These are phyloP conservation scores for Crithidia mellificae DNA, from an alignment of 208 protist genomes.

Conservation along the genomic window DNA sequence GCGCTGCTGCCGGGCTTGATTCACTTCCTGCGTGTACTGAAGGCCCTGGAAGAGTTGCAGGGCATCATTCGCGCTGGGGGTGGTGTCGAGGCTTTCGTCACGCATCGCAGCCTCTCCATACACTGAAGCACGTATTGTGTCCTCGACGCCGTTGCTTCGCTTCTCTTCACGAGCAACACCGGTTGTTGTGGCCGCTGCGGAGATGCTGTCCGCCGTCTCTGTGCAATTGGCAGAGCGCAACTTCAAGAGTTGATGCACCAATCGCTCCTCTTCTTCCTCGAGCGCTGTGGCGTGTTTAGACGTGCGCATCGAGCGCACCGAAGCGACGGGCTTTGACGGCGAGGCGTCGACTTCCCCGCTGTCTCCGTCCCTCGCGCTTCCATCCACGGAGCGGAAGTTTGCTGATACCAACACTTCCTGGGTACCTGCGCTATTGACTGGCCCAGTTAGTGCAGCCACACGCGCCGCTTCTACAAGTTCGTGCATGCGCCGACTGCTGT, in stretches of 20 bases:
- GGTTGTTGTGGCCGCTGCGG: no score
- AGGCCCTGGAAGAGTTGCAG: conserved; percentile 52
- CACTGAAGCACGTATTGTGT: no score
- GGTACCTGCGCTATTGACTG: not conserved
- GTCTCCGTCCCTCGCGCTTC: no score
- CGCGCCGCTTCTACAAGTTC: conserved; percentile 2
- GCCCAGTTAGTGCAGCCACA: not conserved
- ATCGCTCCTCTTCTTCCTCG: conserved; percentile 24
- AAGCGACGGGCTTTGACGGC: not conserved
- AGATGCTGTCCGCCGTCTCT: not conserved
- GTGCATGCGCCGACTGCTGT: conserved; percentile 7
- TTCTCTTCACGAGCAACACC: no score
- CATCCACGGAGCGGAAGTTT: no score
- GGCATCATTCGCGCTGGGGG: not conserved
- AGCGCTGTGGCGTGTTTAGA: conserved; percentile 7
- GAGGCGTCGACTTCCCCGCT: not conserved
- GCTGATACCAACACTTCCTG: no score
- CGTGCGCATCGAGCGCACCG: not conserved
- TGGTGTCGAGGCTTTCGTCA: not conserved
- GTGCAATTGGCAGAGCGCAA: not conserved
- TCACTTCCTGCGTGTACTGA: conserved; percentile 48
- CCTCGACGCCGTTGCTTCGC: no score
- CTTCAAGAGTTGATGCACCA: conserved; percentile 23
- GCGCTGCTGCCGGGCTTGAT: conserved; percentile 43
- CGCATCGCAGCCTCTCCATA: no score